Evolutionary conservation across 202 grass and related monocot genomes (phyloP).

Genomic region (Saccharum hybrid): DNA sequence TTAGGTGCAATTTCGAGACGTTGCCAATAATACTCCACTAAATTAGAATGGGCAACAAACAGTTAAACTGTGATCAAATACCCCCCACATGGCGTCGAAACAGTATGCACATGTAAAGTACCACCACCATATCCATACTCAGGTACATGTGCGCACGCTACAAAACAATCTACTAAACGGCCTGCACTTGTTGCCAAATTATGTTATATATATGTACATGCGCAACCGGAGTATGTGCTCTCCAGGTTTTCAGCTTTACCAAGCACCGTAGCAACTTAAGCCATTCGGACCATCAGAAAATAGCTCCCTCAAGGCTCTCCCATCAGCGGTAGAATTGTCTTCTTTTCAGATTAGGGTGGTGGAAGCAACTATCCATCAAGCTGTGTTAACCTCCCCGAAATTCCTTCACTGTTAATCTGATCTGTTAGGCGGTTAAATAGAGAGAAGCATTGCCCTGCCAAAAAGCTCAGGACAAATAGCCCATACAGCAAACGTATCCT

Average conservation of each 20-base stretch:
- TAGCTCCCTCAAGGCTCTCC: background rate
- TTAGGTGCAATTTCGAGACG: no score
- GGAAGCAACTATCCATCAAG: background rate
- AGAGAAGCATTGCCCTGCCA: slow-evolving; percentile 21
- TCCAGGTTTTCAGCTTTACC: background rate
- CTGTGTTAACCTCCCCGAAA: background rate
- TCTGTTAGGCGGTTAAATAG: slow-evolving; percentile 3
- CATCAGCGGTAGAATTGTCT: background rate
- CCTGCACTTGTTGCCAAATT: background rate
- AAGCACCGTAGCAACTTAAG: background rate
- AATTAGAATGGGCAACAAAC: background rate
- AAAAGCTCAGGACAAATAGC: slow-evolving; percentile 35
- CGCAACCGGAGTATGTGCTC: background rate
- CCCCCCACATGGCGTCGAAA: background rate
- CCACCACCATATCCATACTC: background rate
- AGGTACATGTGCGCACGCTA: slow-evolving; percentile 5
- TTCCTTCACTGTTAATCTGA: background rate
- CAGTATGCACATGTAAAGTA: slow-evolving; percentile 12
- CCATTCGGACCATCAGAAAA: background rate
- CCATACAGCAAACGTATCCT: slow-evolving; percentile 45
- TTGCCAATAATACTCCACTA: background rate
- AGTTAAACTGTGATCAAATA: background rate
- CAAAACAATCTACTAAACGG: background rate
- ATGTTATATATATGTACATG: slow-evolving; percentile 27
- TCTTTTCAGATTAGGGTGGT: background rate